phyloP scores from a whole-genome alignment of 2,329 filamentous ascomycete species.

The Trichoderma citrinoviride region DNA sequence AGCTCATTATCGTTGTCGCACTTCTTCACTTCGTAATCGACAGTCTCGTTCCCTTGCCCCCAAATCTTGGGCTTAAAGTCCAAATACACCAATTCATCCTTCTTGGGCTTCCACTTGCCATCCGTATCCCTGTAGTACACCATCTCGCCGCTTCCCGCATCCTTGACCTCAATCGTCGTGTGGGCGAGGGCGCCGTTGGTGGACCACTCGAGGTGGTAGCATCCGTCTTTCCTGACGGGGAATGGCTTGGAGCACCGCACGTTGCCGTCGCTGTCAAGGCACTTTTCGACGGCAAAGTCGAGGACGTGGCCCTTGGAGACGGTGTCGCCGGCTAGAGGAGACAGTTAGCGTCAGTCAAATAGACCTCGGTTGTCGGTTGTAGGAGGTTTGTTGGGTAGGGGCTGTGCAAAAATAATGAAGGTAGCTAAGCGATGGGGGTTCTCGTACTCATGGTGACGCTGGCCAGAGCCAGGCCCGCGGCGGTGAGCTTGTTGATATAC shows the following conservation, averaged over 20 bases:
- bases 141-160: constrained; percentile 9
- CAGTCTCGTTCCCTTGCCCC: constrained; percentile 12
- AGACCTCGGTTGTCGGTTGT: too few species aligned
- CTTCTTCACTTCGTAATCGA: constrained; percentile 6
- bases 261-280: constrained; percentile 9
- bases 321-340: background rate
- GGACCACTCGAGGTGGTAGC: background rate
- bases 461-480: background rate
- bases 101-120: constrained; percentile 10
- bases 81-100: constrained; percentile 5
- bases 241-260: constrained; percentile 8
- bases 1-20: constrained; percentile 3
- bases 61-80: constrained; percentile 14
- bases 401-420: background rate
- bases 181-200: background rate
- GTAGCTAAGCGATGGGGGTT: background rate
- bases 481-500: background rate
- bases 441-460: background rate
- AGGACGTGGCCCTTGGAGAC: background rate
- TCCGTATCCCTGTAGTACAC: background rate
- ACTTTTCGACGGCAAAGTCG: constrained; percentile 8
- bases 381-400: background rate
- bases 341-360: background rate
- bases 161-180: background rate
- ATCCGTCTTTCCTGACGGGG: background rate